Percentiles rank a stretch among this genome's conserved stretches.
Evolutionary conservation across 768 basidiomycete species (phyloP).

Genomic region (Hemileccinum impolitum): DNA sequence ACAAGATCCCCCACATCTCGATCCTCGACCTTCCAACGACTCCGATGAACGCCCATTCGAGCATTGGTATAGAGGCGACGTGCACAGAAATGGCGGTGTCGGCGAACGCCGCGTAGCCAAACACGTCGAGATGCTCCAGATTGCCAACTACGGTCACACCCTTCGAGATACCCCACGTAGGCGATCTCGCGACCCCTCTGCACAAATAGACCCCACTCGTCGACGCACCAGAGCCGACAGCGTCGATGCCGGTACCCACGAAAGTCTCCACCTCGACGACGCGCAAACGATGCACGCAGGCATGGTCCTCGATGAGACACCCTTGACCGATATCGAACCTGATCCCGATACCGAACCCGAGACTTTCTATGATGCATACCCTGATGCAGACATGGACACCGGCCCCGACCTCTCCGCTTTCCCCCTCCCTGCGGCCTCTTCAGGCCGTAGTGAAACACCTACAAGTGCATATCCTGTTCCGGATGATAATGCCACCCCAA

Average conservation of each 20-base stretch:
- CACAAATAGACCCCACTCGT: conserved; percentile 23
- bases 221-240: conserved; percentile 64
- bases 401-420: conserved; percentile 19
- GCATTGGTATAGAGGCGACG: conserved; percentile 88
- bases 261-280: conserved; percentile 69
- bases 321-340: conserved; percentile 70
- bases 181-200: conserved; percentile 25
- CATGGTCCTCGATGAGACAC: conserved; percentile 71
- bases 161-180: conserved; percentile 34
- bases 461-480: conserved; percentile 35
- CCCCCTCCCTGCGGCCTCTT: conserved; percentile 19
- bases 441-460: conserved; percentile 43
- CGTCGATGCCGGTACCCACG: conserved; percentile 51
- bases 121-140: conserved; percentile 82
- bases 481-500: conserved; percentile 38
- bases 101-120: conserved; percentile 75
- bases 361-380: conserved; percentile 40
- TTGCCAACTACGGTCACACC: conserved; percentile 78
- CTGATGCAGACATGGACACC: conserved; percentile 13
- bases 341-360: conserved; percentile 40
- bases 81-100: conserved; percentile 84
- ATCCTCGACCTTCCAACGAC: conserved; percentile 60
- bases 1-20: conserved; percentile 31
- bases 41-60: conserved; percentile 83
- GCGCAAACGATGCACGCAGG: conserved; percentile 42